These are phyloP conservation scores for Elasticomyces elasticus DNA, from an alignment of 495 filamentous ascomycete species.

Conservation along the genomic window DNA sequence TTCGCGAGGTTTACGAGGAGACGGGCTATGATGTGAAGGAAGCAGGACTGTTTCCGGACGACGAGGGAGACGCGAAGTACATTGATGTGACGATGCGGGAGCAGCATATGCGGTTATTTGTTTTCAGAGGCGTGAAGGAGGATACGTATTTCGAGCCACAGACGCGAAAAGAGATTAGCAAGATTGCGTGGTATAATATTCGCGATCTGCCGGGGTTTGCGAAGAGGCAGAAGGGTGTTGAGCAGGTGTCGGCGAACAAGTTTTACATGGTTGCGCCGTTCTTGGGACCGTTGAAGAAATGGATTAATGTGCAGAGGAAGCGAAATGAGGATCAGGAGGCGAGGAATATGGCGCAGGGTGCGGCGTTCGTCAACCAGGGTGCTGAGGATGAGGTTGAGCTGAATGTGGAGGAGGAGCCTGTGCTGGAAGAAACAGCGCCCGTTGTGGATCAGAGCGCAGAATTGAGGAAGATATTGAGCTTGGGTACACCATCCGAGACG, in stretches of 20 bases:
- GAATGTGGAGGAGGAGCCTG: background rate
- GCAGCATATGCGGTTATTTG: constrained; percentile 83
- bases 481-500: background rate
- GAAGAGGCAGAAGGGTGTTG: constrained; percentile 51
- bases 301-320: constrained; percentile 76
- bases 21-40: constrained; percentile 75
- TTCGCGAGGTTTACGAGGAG: constrained; percentile 91
- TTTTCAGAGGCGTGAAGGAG: constrained; percentile 76
- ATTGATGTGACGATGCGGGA: constrained; percentile 83
- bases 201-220: constrained; percentile 77
- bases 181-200: constrained; percentile 84
- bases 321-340: constrained; percentile 35
- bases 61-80: constrained; percentile 56
- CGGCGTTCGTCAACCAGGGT: background rate
- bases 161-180: constrained; percentile 94
- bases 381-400: constrained; percentile 2
- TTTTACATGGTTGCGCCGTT: constrained; percentile 99
- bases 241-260: constrained; percentile 55
- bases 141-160: constrained; percentile 79
- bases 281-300: constrained; percentile 72
- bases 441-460: constrained; percentile 5
- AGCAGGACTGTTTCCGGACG: constrained; percentile 59
- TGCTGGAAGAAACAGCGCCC: background rate
- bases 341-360: background rate
- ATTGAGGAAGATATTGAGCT: constrained; percentile 11